A percentile compares a stretch with the other conserved stretches of the same genome.
Evolutionary conservation across 1,139 yeast species (phyloP).

Genomic region (Yamadazyma dushanensis): DNA sequence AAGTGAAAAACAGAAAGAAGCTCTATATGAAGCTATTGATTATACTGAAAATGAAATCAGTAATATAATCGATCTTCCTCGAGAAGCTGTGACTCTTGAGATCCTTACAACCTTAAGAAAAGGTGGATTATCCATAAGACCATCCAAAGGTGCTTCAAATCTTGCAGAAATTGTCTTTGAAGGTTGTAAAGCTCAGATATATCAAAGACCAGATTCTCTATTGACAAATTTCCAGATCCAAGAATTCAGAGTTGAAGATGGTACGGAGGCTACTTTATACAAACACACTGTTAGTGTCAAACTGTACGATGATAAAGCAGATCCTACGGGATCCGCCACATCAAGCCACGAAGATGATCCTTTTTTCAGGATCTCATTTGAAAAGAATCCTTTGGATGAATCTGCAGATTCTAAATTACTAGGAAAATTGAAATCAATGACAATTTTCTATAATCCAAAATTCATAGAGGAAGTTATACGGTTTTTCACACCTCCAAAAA

Average conservation of each 20-base stretch:
- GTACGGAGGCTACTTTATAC: conserved; percentile 70
- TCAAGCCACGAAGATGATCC: conserved; percentile 43
- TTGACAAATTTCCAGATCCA: conserved; percentile 70
- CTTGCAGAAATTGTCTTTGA: conserved; percentile 81
- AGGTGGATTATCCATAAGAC: conserved; percentile 73
- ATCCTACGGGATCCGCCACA: conserved; percentile 26
- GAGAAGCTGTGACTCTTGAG: conserved; percentile 68
- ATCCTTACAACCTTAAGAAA: conserved; percentile 66
- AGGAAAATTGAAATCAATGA: conserved; percentile 81
- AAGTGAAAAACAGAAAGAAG: conserved; percentile 70
- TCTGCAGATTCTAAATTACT: conserved; percentile 76
- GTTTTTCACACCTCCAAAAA: conserved; percentile 86
- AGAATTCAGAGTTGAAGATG: conserved; percentile 86
- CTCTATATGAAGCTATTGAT: conserved; percentile 90
- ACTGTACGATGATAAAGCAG: conserved; percentile 27
- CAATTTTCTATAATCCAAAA: conserved; percentile 80
- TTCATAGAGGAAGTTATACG: conserved; percentile 72
- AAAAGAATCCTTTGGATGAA: conserved; percentile 80
- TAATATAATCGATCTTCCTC: conserved; percentile 65
- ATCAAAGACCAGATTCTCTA: conserved; percentile 79
- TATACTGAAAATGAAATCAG: conserved; percentile 68
- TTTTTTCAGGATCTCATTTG: conserved; percentile 80
- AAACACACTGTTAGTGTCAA: conserved; percentile 90
- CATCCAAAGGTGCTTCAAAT: conserved; percentile 35
- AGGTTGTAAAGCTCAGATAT: conserved; percentile 73